Percentiles rank a stretch among this genome's conserved stretches.
phyloP scores from a whole-genome alignment of 2,329 filamentous ascomycete genomes.

The Penicillium sp. region DNA sequence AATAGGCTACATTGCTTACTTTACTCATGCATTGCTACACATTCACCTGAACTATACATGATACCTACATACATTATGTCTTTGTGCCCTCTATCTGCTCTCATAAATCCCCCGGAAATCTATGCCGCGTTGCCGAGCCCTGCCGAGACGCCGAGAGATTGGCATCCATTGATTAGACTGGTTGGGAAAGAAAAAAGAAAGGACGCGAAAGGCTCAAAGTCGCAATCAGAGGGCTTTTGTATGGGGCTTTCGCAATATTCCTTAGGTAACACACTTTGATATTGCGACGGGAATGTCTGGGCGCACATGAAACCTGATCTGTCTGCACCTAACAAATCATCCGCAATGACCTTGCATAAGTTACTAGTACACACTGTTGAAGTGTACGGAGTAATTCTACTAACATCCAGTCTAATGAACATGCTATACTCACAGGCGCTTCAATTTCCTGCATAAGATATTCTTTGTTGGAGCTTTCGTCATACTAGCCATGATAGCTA shows the following conservation, averaged over 20 bases:
- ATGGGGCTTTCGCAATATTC: constrained; percentile 12
- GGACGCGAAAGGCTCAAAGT: constrained; percentile 2
- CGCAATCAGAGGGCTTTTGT: background rate
- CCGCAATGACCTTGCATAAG: background rate
- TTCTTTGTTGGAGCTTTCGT: background rate
- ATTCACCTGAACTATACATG: background rate
- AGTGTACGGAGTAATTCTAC: no score
- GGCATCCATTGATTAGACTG: constrained; percentile 7
- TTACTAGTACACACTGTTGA: no score
- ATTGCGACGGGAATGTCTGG: background rate
- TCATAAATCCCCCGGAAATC: background rate
- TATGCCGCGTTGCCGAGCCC: background rate
- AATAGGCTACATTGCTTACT: background rate
- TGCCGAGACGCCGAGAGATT: constrained; percentile 20
- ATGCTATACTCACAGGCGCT: background rate
- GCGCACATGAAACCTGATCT: constrained; percentile 1
- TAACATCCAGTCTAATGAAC: background rate
- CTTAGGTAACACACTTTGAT: constrained; percentile 17
- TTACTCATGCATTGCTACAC: background rate
- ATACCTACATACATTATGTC: background rate
- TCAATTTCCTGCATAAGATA: no score
- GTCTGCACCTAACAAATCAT: no score
- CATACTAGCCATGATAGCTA: background rate
- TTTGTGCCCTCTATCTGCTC: background rate
- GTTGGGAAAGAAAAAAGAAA: background rate